phyloP scores from a whole-genome alignment of 768 basidiomycete species.

The Kwoniella mangroviensis region DNA sequence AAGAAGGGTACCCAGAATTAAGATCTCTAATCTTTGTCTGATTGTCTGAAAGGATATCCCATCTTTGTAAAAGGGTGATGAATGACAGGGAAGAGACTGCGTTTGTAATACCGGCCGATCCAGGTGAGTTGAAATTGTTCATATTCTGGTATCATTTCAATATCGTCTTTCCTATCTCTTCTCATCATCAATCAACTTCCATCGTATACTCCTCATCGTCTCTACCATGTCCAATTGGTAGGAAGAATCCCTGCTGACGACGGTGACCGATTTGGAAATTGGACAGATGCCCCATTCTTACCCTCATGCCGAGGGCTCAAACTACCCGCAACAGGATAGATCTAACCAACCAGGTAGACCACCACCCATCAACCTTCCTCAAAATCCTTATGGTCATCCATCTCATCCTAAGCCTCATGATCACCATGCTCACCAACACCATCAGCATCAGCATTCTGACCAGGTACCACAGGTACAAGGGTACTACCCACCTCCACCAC shows the following conservation, averaged over 20 bases:
- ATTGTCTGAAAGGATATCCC: too few relatives aligned
- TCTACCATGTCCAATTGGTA: neutral
- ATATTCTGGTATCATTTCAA: neutral
- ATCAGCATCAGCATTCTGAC: neutral
- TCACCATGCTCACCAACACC: neutral
- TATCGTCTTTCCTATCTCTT: neutral
- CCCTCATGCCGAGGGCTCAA: conserved; percentile 20
- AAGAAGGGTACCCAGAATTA: too few relatives aligned
- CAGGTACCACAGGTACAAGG: conserved; percentile 6
- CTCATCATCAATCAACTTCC: neutral
- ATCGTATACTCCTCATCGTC: neutral
- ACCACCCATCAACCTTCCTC: conserved; percentile 14
- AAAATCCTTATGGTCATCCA: conserved; percentile 12
- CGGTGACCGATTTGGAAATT: neutral
- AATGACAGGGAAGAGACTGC: too few relatives aligned
- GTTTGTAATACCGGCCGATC: neutral
- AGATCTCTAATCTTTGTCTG: too few relatives aligned
- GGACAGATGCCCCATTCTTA: conserved; percentile 24
- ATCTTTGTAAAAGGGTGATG: too few relatives aligned
- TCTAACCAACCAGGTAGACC: conserved; percentile 12
- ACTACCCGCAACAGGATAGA: conserved; percentile 4
- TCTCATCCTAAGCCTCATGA: neutral
- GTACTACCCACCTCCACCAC: conserved; percentile 25
- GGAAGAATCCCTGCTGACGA: conserved; percentile 4
- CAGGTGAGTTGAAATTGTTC: neutral